A percentile compares a stretch with the other conserved stretches of the same genome.
Conservation (phyloP, 805 yeast genomes). For the Suhomyces pyralidae region DNA sequence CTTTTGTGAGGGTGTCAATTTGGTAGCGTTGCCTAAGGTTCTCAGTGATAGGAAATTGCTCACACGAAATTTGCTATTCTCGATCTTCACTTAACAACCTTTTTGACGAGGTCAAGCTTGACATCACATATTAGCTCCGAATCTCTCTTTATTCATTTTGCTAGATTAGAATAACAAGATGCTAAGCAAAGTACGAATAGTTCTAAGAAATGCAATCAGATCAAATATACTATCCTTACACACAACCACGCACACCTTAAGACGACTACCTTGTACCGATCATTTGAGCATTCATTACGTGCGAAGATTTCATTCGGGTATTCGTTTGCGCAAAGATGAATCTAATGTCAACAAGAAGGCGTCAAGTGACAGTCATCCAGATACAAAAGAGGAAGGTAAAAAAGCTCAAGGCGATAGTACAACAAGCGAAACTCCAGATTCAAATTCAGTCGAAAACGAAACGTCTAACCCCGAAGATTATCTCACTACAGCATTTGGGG, state of each 20-base stretch:
- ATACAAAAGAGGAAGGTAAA: neutral
- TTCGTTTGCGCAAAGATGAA: neutral
- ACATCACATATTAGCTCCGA: neutral
- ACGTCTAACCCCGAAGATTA: constrained; percentile 15
- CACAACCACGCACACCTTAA: neutral
- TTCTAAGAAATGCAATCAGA: neutral
- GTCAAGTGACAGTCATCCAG: neutral
- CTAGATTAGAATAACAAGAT: neutral
- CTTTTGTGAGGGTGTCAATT: neutral
- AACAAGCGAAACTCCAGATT: neutral
- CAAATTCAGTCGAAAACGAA: neutral
- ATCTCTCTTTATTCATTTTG: neutral
- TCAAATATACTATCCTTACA: neutral
- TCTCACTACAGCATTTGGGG: constrained; percentile 58
- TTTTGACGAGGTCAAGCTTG: neutral
- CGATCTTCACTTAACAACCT: neutral
- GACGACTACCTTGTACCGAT: neutral
- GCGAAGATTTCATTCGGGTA: neutral
- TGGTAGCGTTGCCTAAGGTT: neutral
- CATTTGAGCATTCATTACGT: neutral
- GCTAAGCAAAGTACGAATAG: neutral
- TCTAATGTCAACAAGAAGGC: neutral
- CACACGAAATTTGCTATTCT: neutral
- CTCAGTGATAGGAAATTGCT: neutral
- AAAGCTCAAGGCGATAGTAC: neutral